Percentiles rank a stretch among this genome's conserved stretches.
Conservation (phyloP, 345 rosid species). For the Pseudoturritis turrita region DNA sequence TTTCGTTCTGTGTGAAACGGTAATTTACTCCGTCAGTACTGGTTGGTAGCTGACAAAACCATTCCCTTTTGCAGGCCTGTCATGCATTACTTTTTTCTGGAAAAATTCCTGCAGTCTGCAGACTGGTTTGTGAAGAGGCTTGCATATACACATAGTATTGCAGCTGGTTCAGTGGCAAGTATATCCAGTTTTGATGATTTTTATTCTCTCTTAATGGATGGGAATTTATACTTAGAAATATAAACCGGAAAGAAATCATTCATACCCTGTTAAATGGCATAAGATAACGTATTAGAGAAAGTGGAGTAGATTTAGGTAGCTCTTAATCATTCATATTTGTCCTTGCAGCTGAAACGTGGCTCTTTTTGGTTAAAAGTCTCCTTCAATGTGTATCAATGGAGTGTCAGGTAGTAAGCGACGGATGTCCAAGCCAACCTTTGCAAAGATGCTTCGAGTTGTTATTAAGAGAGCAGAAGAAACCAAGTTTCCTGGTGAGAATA, state of each 20-base stretch:
- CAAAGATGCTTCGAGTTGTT: conserved; percentile 63
- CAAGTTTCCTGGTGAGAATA: conserved; percentile 55
- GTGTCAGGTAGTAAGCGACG: conserved; percentile 69
- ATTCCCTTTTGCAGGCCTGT: conserved; percentile 69
- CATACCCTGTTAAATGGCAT: background rate
- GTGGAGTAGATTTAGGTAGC: background rate
- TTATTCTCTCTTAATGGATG: background rate
- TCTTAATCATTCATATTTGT: too few relatives aligned
- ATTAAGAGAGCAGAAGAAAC: conserved; percentile 69
- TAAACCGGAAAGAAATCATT: background rate
- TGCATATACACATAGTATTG: conserved; percentile 89
- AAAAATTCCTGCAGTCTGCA: conserved; percentile 81
- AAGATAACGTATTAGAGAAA: background rate
- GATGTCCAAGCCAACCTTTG: conserved; percentile 53
- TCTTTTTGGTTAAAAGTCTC: conserved; percentile 62
- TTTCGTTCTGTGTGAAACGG: conserved; percentile 25
- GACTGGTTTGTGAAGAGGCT: conserved; percentile 99
- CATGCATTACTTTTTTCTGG: conserved; percentile 90
- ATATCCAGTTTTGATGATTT: conserved; percentile 2
- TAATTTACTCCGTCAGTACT: background rate
- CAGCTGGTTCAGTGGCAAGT: conserved; percentile 91
- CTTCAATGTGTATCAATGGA: conserved; percentile 64
- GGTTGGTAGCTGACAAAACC: conserved; percentile 13
- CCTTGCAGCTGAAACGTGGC: conserved; percentile 92
- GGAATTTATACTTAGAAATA: background rate